phyloP scores from a whole-genome alignment of 148 eudicot genomes.

The Chenopodium quinoa region DNA sequence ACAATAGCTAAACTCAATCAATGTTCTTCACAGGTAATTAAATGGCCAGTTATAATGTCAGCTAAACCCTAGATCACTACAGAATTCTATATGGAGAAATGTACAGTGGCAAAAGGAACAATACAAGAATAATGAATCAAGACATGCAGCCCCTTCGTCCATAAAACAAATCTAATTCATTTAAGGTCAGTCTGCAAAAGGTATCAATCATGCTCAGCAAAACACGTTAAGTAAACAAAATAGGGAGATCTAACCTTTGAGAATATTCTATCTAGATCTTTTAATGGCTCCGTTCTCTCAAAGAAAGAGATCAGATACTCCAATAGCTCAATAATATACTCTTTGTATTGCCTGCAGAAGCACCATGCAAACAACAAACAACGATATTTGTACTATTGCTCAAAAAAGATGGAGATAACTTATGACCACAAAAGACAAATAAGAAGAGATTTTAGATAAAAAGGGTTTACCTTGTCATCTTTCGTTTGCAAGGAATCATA shows the following conservation, averaged over 20 bases:
- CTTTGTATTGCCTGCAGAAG: constrained; percentile 70
- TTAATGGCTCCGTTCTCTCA: constrained; percentile 88
- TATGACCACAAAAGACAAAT: background rate
- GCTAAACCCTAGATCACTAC: background rate
- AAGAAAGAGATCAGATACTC: constrained; percentile 76
- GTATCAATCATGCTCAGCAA: background rate
- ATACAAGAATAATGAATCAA: background rate
- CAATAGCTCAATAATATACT: constrained; percentile 69
- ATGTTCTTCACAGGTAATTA: background rate
- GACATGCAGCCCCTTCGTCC: background rate
- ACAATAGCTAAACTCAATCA: background rate
- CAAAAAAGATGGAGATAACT: background rate
- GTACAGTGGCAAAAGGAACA: background rate
- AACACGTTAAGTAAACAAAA: background rate
- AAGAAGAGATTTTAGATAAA: background rate
- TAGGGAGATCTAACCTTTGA: constrained; percentile 53
- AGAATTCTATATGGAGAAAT: background rate
- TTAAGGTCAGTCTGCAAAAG: background rate
- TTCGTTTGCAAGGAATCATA: constrained; percentile 62
- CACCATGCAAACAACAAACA: background rate
- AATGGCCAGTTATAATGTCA: background rate
- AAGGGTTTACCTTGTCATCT: constrained; percentile 56
- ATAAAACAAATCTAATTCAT: background rate
- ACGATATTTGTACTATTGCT: background rate
- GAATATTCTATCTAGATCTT: constrained; percentile 90